phyloP scores from a whole-genome alignment of 306 rosid genomes.

The Mucuna pruriens region DNA sequence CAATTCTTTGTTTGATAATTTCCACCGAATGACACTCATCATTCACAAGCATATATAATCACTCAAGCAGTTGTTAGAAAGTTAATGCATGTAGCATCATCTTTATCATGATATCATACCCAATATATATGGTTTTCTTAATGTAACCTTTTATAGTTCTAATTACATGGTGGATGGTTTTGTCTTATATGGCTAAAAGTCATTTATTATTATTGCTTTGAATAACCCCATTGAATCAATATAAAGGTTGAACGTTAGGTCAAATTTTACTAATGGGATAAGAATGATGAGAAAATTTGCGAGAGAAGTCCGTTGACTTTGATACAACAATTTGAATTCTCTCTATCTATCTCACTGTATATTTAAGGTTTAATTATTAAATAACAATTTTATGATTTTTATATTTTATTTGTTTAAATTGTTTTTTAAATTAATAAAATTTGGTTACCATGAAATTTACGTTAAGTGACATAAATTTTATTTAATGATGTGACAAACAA shows the following conservation, averaged over 20 bases:
- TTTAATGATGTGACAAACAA: too few species aligned
- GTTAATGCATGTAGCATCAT: slow-evolving; percentile 13
- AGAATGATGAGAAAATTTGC: neutral
- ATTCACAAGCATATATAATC: slow-evolving; percentile 31
- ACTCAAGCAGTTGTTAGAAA: neutral
- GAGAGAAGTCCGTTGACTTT: neutral
- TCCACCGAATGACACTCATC: neutral
- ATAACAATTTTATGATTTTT: too few species aligned
- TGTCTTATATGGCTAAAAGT: neutral
- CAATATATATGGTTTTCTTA: neutral
- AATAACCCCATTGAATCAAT: neutral
- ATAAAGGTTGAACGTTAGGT: neutral
- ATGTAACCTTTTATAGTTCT: neutral
- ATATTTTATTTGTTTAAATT: too few species aligned
- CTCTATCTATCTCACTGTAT: neutral
- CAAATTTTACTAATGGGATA: neutral
- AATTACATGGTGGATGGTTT: neutral
- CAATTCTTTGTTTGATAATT: neutral
- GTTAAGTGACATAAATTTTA: too few species aligned
- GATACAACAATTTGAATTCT: neutral
- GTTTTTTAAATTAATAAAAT: too few species aligned
- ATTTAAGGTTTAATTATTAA: neutral
- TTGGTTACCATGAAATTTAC: too few species aligned
- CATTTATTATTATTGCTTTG: slow-evolving; percentile 21
- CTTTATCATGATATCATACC: neutral